Evolutionary conservation across 805 yeast genomes (phyloP), one percentile per base, ranked within the genome.

Genomic region (Priceomyces haplophilus): DNA sequence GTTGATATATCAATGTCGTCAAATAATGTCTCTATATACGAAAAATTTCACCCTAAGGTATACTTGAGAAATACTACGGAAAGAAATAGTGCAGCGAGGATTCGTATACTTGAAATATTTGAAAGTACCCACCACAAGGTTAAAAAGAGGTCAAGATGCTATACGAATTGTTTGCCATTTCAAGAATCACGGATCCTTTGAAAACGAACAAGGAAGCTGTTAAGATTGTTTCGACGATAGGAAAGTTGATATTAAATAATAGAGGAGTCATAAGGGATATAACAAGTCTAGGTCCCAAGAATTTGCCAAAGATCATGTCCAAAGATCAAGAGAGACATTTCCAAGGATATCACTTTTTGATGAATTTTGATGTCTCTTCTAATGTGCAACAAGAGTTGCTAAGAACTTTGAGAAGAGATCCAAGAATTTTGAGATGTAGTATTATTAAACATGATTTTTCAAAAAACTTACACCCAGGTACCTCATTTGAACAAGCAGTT

Each of bases 191-290:
- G 7, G 81, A 82, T 47, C 82, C 85, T 3, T 48, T 58, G n/a
- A 54, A 61, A 45, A 57, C 66, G 39, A 65, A 61, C 48, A 66
- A 61, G 44, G 75, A 70, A 45, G 74, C 75, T 10, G 58, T 55
- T 15, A 68, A 65, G 50, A 69, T 70, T 44, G 72, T 67, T n/a
- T 59, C 69, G 12, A 88, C 95, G 1, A 74, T 90, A 21, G 98
- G 98, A 7, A 84, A 80, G 59, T 72, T 88, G 58, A 79, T 91
- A 21, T 76, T 93, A 45, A 79, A 81, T 47, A 90, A 91, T 65
- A 88, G 96, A 74, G 99, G 99, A 39, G 91, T 91, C n/a, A 82
- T 91, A 30, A 78, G 98, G 60, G 82, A 80, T 47, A 79, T 91
- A 36, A 78, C 84, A 40, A 85, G 89, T 48, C 66, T 90, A 61